Conservation (phyloP, 345 rosid species). For the Arabidopsis thaliana region TAIR10.1 NC_003070.9:304001-304500, state of each 20-base stretch:
- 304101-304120: slow-evolving; percentile 47
- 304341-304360: slow-evolving; percentile 18
- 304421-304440: slow-evolving; percentile 27
- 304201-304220: background rate
- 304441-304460: slow-evolving; percentile 53
- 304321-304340: slow-evolving; percentile 2
- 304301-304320: background rate
- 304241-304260: slow-evolving; percentile 24
- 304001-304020: slow-evolving; percentile 52
- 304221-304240: slow-evolving; percentile 8
- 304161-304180: slow-evolving; percentile 3
- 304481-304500: slow-evolving; percentile 91
- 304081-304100: slow-evolving; percentile 84
- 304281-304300: background rate
- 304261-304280: slow-evolving; percentile 7
- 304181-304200: slow-evolving; percentile 21
- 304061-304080: slow-evolving; percentile 63
- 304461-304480: slow-evolving; percentile 89
- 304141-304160: slow-evolving; percentile 21
- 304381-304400: slow-evolving; percentile 22
- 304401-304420: slow-evolving; percentile 4
- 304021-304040: slow-evolving; percentile 49
- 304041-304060: slow-evolving; percentile 58
- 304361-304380: background rate
- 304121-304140: background rate